Percentiles rank a stretch among this genome's conserved stretches.
Conservation (phyloP, 1,284 basidiomycete species). For the Ceratorhiza oryzae-sativae region DNA sequence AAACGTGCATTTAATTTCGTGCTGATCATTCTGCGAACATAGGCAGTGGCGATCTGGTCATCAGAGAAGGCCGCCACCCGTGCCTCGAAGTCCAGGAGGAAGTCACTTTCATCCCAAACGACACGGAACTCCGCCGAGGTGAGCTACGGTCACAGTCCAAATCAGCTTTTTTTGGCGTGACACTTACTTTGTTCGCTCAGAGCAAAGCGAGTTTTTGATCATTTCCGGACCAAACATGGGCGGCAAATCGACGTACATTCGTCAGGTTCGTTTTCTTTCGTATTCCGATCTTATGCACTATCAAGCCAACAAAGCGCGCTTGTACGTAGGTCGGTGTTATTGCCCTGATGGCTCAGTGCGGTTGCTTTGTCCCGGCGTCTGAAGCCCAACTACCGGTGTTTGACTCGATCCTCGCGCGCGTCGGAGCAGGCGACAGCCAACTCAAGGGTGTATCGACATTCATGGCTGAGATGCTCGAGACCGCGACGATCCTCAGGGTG, state of each 20-base stretch:
- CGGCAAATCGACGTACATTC: constrained; percentile 93
- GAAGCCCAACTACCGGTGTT: constrained; percentile 90
- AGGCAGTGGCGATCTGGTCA: constrained; percentile 80
- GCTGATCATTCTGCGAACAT: constrained; percentile 37
- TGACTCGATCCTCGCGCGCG: constrained; percentile 94
- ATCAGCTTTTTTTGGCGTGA: constrained; percentile 45
- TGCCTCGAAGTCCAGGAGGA: constrained; percentile 98
- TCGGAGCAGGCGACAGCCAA: constrained; percentile 97
- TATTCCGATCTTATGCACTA: not conserved
- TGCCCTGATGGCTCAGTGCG: constrained; percentile 93
- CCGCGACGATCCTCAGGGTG: constrained; percentile 92
- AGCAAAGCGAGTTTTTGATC: constrained; percentile 84
- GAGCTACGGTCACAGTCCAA: constrained; percentile 31
- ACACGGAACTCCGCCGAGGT: constrained; percentile 88
- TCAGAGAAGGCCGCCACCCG: constrained; percentile 90
- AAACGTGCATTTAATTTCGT: constrained; percentile 2
- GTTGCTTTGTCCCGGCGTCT: constrained; percentile 93
- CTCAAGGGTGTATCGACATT: constrained; percentile 98
- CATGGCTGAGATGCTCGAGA: constrained; percentile 99
- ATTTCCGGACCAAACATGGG: constrained; percentile 98
- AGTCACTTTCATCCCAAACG: constrained; percentile 93
- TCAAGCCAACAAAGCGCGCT: constrained; percentile 38
- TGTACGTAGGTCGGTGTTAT: constrained; percentile 82
- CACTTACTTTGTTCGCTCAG: constrained; percentile 49
- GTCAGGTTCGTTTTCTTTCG: constrained; percentile 59